These are phyloP conservation scores for Microdochium paspali DNA, from an alignment of 2,329 filamentous ascomycete species.

Conservation along the genomic window DNA sequence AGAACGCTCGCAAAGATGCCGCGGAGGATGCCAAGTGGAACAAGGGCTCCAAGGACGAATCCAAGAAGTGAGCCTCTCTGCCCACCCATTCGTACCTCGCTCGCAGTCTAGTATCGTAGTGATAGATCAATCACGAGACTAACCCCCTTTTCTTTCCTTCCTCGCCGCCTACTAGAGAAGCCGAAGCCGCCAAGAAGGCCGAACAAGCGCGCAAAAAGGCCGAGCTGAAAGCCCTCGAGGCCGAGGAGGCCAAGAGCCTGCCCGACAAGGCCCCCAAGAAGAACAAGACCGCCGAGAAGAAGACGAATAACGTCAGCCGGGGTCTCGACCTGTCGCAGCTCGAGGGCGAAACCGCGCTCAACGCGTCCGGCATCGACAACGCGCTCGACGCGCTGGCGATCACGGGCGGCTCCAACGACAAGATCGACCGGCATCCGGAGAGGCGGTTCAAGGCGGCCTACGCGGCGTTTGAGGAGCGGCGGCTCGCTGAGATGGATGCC, in stretches of 20 bases:
- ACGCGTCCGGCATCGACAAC: slow-evolving; percentile 85
- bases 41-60: slow-evolving; percentile 73
- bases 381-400: slow-evolving; percentile 79
- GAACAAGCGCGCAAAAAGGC: slow-evolving; percentile 83
- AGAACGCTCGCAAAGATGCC: slow-evolving; percentile 54
- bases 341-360: slow-evolving; percentile 58
- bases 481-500: slow-evolving; percentile 75
- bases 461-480: slow-evolving; percentile 69
- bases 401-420: slow-evolving; percentile 42
- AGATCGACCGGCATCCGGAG: slow-evolving; percentile 85
- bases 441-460: slow-evolving; percentile 80
- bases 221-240: slow-evolving; percentile 74
- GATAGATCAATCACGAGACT: no score
- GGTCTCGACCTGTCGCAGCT: slow-evolving; percentile 71
- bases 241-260: slow-evolving; percentile 67
- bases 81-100: no score
- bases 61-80: slow-evolving; percentile 69
- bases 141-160: not conserved
- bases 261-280: slow-evolving; percentile 52
- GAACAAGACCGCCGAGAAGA: slow-evolving; percentile 61
- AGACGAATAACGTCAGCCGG: slow-evolving; percentile 52
- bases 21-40: slow-evolving; percentile 71
- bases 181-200: slow-evolving; percentile 73
- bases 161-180: slow-evolving; percentile 48
- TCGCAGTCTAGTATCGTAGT: no score